Conservation (phyloP, 2,329 filamentous ascomycete species). For the Calonectria montana region DNA sequence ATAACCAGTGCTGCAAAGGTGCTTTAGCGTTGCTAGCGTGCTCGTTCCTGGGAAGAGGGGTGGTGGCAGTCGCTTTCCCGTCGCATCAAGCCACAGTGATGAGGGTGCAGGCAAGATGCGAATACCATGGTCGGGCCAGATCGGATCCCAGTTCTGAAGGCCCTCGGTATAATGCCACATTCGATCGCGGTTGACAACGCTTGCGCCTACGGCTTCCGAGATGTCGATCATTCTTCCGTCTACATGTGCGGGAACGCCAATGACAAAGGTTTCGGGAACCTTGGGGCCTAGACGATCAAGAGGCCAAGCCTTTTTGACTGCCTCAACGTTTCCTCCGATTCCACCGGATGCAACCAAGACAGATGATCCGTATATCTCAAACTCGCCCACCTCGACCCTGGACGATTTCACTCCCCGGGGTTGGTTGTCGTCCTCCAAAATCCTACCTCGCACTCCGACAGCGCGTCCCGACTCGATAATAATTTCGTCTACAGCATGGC, state of each 20-base stretch:
- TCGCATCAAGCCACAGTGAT: slow-evolving; percentile 72
- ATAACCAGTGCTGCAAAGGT: slow-evolving; percentile 70
- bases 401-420: slow-evolving; percentile 64
- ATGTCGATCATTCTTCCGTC: slow-evolving; percentile 73
- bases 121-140: slow-evolving; percentile 72
- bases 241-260: slow-evolving; percentile 73
- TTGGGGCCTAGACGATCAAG: slow-evolving; percentile 66
- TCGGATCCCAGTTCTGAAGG: slow-evolving; percentile 70
- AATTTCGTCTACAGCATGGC: slow-evolving; percentile 68
- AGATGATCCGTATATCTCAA: slow-evolving; percentile 64
- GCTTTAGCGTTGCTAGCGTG: slow-evolving; percentile 67
- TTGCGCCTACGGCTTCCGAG: slow-evolving; percentile 62
- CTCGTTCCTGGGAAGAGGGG: slow-evolving; percentile 68
- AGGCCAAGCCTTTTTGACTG: slow-evolving; percentile 69
- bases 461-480: slow-evolving; percentile 63
- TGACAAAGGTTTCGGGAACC: slow-evolving; percentile 66
- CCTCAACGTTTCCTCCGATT: slow-evolving; percentile 71
- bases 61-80: slow-evolving; percentile 67
- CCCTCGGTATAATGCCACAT: slow-evolving; percentile 78
- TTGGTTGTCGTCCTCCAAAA: slow-evolving; percentile 63
- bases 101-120: slow-evolving; percentile 70
- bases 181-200: slow-evolving; percentile 69
- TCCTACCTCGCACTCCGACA: slow-evolving; percentile 63
- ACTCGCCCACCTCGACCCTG: slow-evolving; percentile 59
- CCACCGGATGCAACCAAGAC: slow-evolving; percentile 68